Base-by-base conservation (phyloP, 352 stramenopile genomes). In the Phytophthora citrophthora region DNA sequence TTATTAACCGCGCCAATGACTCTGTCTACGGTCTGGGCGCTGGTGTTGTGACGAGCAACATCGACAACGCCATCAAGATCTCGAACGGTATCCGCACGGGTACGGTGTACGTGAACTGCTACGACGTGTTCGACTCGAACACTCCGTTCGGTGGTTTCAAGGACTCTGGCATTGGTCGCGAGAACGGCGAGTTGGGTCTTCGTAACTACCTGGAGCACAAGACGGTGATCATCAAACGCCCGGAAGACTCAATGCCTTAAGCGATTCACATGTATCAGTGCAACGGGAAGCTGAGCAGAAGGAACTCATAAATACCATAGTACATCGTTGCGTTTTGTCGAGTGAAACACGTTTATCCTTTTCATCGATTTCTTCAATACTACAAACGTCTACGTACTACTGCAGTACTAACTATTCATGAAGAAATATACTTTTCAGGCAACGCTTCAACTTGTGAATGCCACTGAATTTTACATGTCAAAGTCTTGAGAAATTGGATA, bases 101-200 rank as follows among this genome's bases (percentile, higher is more conserved):
- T 29, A 97, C 96, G 13, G 89, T 98, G 27, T 96, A 93, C 63
- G 82, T 98, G 10, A 99, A 98, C 79, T 96, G 83, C 72, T 98
- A 97, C 71, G 79, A 96, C 40, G 60, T 95, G 10, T 94, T 95
- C 32, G 89, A 95, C 54, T 75, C 72, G 26, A 81, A 86, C 54
- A 91, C 95, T 58, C 62, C 84, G 16, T 96, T 93, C 47, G 88
- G 88, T n/a, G 88, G 88, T 40, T 92, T 84, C 77, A 94, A 94
- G 84, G 73, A 94, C 64, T 92, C 79, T 40, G 88, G 88, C 20
- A 68, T 93, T 29, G 88, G 88, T 47, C 83, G 88, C 20, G 88
- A 96, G 71, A 77, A 82, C 36, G 88, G 88, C 47, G 70, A 92
- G 60, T 58, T 81, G 32, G 87, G 82, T 18, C 86, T 96, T 20